Evolutionary conservation across 176 grass and related monocot genomes (phyloP).

Genomic region (Musa schizocarpa): DNA sequence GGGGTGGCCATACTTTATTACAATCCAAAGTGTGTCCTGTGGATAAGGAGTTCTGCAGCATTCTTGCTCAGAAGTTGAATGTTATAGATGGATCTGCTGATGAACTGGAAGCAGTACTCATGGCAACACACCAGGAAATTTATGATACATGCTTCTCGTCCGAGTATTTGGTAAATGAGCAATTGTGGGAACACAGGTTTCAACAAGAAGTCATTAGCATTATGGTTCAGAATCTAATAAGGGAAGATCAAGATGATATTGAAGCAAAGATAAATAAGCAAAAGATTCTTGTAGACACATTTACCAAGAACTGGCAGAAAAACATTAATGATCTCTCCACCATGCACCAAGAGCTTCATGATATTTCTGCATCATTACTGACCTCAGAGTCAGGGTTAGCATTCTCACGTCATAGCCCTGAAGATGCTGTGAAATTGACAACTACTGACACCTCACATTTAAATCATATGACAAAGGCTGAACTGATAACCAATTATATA

Average conservation of each 20-base stretch:
- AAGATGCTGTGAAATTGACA: conserved; percentile 13
- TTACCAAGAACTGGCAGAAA: conserved; percentile 21
- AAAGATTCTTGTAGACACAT: conserved; percentile 19
- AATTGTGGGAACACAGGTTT: conserved; percentile 5
- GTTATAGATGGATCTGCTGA: conserved; percentile 9
- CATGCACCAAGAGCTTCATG: conserved; percentile 46
- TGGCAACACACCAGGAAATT: not conserved
- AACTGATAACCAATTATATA: conserved; percentile 33
- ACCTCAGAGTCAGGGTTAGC: conserved; percentile 41
- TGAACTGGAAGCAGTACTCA: not conserved
- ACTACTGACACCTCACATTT: conserved; percentile 17
- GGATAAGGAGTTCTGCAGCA: not conserved
- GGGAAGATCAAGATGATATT: conserved; percentile 12
- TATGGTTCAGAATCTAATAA: not conserved
- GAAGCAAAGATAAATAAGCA: conserved; percentile 8
- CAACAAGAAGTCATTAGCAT: not conserved
- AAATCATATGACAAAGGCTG: conserved; percentile 26
- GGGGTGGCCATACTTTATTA: not conserved
- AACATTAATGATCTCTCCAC: conserved; percentile 34
- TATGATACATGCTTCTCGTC: conserved; percentile 1
- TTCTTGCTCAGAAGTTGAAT: not conserved
- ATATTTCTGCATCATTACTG: conserved; percentile 36
- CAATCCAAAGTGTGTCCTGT: not conserved
- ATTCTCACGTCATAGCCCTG: conserved; percentile 33
- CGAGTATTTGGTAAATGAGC: not conserved